These are phyloP conservation scores for Diversispora eburnea DNA, from an alignment of 192 early-diverging fungal species.

Conservation along the genomic window DNA sequence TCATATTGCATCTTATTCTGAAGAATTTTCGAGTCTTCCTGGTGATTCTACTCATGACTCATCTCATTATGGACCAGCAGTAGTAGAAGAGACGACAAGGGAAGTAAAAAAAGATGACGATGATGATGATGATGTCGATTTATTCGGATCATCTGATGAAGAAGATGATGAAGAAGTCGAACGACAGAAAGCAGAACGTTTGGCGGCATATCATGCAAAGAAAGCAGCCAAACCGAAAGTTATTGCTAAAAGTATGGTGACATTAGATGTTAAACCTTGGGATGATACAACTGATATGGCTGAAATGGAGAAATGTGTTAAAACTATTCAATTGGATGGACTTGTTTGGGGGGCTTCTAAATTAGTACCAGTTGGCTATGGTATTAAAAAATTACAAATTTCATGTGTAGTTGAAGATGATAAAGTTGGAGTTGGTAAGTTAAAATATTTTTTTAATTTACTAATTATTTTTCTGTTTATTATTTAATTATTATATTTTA, in stretches of 20 bases:
- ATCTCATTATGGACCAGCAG: constrained; percentile 50
- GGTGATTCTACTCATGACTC: not conserved
- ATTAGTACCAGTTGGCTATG: constrained; percentile 83
- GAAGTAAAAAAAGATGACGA: constrained; percentile 59
- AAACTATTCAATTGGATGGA: constrained; percentile 79
- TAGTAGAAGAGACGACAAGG: constrained; percentile 48
- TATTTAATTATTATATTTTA: not conserved
- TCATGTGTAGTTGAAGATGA: constrained; percentile 90
- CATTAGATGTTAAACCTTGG: constrained; percentile 97
- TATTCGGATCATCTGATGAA: constrained; percentile 93
- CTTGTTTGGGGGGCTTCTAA: constrained; percentile 84
- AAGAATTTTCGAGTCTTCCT: not conserved
- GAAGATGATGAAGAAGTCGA: constrained; percentile 90
- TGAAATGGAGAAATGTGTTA: constrained; percentile 69
- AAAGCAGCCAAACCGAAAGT: constrained; percentile 86
- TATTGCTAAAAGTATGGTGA: constrained; percentile 88
- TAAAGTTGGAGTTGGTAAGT: constrained; percentile 59
- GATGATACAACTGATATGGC: constrained; percentile 92
- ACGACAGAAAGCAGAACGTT: constrained; percentile 79
- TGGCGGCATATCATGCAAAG: constrained; percentile 87
- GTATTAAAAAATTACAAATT: constrained; percentile 96
- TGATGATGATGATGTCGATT: constrained; percentile 93
- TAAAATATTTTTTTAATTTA: not conserved
- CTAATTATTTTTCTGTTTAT: too few relatives aligned
- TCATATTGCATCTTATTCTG: constrained; percentile 67